Percentiles rank a stretch among this genome's conserved stretches.
Conservation (phyloP, 2,329 filamentous ascomycete species). For the Chaetomium strumarium region DNA sequence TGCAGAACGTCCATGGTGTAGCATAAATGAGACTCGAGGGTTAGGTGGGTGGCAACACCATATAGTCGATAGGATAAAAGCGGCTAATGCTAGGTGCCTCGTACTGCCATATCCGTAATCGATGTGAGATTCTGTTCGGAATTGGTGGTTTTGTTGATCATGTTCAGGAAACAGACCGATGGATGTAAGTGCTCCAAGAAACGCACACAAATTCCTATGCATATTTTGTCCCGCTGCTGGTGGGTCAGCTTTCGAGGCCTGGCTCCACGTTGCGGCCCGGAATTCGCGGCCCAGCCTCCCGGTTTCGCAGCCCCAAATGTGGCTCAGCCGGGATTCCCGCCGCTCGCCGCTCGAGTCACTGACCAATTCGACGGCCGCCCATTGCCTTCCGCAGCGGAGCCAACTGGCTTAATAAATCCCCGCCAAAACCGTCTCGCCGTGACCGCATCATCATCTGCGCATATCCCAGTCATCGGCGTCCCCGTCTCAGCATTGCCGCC, state of each 20-base stretch:
- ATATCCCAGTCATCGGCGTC: conserved; percentile 5
- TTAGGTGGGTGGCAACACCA: too few species aligned
- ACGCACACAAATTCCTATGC: not conserved
- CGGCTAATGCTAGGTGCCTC: too few species aligned
- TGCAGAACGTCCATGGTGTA: not conserved
- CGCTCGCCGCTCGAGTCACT: conserved; percentile 32
- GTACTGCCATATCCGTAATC: too few species aligned
- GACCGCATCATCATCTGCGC: not conserved
- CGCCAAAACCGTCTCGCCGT: conserved; percentile 8
- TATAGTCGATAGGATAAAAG: too few species aligned
- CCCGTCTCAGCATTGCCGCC: not conserved
- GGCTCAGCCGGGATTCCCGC: conserved; percentile 16
- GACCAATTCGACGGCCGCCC: conserved; percentile 28
- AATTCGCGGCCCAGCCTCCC: too few species aligned
- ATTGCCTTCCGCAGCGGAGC: conserved; percentile 26
- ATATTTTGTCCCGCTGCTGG: conserved; percentile 1
- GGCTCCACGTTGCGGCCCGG: too few species aligned
- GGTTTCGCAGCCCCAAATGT: conserved; percentile 18
- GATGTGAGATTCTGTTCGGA: not conserved
- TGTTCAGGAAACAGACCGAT: not conserved
- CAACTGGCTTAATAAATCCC: conserved; percentile 15
- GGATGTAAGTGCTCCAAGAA: conserved; percentile 4
- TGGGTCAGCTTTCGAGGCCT: too few species aligned
- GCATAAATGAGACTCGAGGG: not conserved
- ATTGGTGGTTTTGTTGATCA: not conserved